Base-by-base conservation (phyloP, 1,284 basidiomycete species). In the Trametes pubescens region DNA sequence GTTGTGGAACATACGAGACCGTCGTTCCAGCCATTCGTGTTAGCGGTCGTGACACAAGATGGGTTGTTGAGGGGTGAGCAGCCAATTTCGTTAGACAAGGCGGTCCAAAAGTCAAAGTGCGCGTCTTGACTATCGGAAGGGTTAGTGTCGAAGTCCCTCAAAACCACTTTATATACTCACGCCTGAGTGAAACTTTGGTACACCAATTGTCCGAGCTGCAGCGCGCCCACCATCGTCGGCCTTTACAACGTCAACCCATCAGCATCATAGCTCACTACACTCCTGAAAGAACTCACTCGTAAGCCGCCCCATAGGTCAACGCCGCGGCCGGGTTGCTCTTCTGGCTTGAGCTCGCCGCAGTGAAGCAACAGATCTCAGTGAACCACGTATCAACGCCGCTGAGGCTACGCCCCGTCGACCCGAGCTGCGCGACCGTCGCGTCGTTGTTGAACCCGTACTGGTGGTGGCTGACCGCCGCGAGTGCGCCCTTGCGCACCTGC, bases 291-390 rank as follows among this genome's bases (percentile, higher is more conserved):
- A 59, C 57, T 52, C 21, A 59, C 49, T 65, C 55, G 18, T 59
- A 64, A 6, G 55, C 60, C 54, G 62, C 43, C n/a, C 62, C 55
- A 43, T 66, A 65, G 21, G 65, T 59, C 40, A 61, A 10, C 32
- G 57, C n/a, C n/a, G 66, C 63, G 2, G 62, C 60, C 6, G 66
- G 66, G 53, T 62, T 53, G 29, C 47, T 35, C 38, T 61, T 57
- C 35, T 61, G 46, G 26, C 47, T 49, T 7, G 54, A 53, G 54
- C 55, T 46, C 37, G 69, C 66, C 60, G 63, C 70, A 57, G 69
- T 68, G 54, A 65, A 74, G 49, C 66, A 74, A 58, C 72, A 74
- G 11, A 74, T 74, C 56, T 74, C 72, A 4, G 71, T 72, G 62
- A 71, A 72, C 72, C 72, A 74, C 7, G 69, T 68, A 8, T 67